These are phyloP conservation scores for Penicillium aurantiogriseum DNA, from an alignment of 2,329 filamentous ascomycete species.

Conservation along the genomic window DNA sequence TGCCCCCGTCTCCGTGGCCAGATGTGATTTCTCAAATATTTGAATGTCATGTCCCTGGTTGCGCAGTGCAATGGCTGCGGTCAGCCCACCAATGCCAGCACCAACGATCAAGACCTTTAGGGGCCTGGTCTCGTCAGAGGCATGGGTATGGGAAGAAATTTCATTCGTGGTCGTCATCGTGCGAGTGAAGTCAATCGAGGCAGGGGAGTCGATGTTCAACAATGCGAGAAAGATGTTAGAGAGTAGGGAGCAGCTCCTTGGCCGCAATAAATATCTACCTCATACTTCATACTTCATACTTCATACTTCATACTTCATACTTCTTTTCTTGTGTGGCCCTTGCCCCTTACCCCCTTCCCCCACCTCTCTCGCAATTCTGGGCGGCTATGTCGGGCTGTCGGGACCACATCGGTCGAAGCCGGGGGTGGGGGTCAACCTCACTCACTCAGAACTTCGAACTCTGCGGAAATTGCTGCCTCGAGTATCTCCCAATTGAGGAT, in stretches of 20 bases:
- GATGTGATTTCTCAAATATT: not conserved
- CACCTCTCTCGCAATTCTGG: no score
- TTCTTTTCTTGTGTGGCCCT: not conserved
- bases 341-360: not conserved
- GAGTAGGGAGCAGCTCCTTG: not conserved
- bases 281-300: not conserved
- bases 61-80: not conserved
- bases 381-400: not conserved
- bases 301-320: not conserved
- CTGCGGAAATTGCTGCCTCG: not conserved
- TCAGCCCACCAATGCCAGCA: not conserved
- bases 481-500: not conserved
- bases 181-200: not conserved
- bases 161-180: not conserved
- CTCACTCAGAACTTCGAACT: not conserved
- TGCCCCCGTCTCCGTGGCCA: not conserved
- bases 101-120: not conserved
- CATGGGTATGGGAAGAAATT: not conserved
- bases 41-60: not conserved
- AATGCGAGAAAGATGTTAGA: not conserved
- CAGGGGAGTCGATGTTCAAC: not conserved
- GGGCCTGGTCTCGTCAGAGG: not conserved
- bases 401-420: not conserved
- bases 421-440: not conserved
- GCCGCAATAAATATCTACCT: not conserved